These are phyloP conservation scores for Zoysia japonica DNA, from an alignment of 176 grass and related monocot genomes.

Conservation along the genomic window DNA sequence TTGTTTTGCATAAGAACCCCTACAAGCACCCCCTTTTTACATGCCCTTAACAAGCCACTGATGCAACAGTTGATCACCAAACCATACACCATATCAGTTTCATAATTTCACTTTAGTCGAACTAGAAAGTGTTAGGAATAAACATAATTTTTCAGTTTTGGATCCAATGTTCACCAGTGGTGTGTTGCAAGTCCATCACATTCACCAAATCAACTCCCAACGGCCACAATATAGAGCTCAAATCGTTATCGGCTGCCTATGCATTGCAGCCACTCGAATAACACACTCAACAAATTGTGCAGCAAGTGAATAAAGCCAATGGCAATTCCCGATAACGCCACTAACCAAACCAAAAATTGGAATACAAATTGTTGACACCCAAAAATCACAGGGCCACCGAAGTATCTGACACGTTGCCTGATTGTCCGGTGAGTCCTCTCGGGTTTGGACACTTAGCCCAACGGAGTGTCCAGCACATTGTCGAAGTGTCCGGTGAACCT, in stretches of 20 bases:
- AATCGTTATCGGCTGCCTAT: background rate
- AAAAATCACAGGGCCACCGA: too few relatives aligned
- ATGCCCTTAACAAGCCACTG: background rate
- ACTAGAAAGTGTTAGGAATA: conserved; percentile 1
- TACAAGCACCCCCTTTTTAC: too few relatives aligned
- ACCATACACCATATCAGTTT: background rate
- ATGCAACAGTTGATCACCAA: background rate
- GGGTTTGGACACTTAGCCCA: too few relatives aligned
- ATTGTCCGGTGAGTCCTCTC: too few relatives aligned
- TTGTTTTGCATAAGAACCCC: too few relatives aligned
- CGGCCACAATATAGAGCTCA: conserved; percentile 7
- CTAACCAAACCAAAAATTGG: background rate
- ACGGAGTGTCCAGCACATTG: too few relatives aligned
- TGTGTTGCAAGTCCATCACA: background rate
- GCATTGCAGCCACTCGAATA: conserved; percentile 23
- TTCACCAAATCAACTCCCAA: conserved; percentile 18
- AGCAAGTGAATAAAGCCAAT: background rate
- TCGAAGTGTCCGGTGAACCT: too few relatives aligned
- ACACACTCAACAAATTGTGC: background rate
- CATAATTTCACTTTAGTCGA: background rate
- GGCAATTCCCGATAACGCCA: background rate
- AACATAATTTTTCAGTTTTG: conserved; percentile 3
- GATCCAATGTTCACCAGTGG: background rate
- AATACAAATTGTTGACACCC: background rate
- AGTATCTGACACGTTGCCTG: too few relatives aligned